Evolutionary conservation across 1,139 yeast genomes (phyloP), one percentile per base, ranked within the genome.

Genomic region (Taphrina confusa): DNA sequence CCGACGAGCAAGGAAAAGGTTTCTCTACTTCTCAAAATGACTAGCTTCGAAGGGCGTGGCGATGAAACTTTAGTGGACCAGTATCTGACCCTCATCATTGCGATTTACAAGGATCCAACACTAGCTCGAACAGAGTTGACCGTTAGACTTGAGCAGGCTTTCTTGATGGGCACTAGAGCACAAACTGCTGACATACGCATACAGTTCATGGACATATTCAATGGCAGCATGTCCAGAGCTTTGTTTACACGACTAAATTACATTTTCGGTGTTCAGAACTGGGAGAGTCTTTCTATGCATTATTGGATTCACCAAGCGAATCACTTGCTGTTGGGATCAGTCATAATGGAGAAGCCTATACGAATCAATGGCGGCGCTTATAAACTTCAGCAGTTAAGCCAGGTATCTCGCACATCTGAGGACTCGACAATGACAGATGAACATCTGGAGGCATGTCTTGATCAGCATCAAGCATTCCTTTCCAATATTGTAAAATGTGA

Each of bases 1-100:
- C 98, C 98, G 1, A 90, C 98, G 0, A 85, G 88, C 3, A 94
- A 94, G 70, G 98, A 94, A 69, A 92, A 94, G 71, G 97, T 98
- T 0, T 97, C 96, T 0, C 85, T 94, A 57, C 76, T 94, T 63
- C 82, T 94, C 12, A 94, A 94, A 71, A 91, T 94, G 97, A 82
- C 91, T 81, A 88, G 88, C 0, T 91, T 89, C 70, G 98, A 92
- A 68, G 79, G 84, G 44, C 80, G 96, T 65, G 95, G 95, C 8
- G 96, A 90, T 68, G 82, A 87, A 3, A 81, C 87, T 0, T 79
- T 94, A 58, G 83, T 95, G 0, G 84, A 83, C 66, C 84, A 85
- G 65, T 92, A 89, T 69, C 91, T 90, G 69, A 86, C 85, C 67
- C 87, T 94, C 34, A 85, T 94, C 62, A 84, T 91, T 46, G 95